Conservation (phyloP, 2,329 filamentous ascomycete genomes). For the Akanthomyces dipterigenus region DNA sequence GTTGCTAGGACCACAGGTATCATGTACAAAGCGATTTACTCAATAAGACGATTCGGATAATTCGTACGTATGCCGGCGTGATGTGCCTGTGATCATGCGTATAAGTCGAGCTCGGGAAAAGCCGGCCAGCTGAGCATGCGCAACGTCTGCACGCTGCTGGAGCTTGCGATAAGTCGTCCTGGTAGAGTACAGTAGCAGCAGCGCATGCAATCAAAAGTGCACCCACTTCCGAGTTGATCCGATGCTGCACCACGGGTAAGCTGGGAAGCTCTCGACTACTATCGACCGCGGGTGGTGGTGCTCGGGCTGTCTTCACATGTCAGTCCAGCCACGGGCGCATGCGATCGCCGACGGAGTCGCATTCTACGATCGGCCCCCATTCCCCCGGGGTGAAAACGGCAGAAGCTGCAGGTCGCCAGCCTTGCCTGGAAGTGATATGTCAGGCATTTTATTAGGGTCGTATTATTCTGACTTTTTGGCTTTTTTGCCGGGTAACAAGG, state of each 20-base stretch:
- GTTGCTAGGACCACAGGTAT: not conserved
- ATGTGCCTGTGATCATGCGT: not conserved
- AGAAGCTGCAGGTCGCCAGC: not conserved
- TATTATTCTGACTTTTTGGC: not conserved
- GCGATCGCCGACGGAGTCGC: not conserved
- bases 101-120: not conserved
- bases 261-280: not conserved
- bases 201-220: not conserved
- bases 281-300: not conserved
- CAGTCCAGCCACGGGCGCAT: not conserved
- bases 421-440: not conserved
- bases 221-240: slow-evolving; percentile 7
- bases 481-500: not conserved
- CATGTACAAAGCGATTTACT: not conserved
- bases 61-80: not conserved
- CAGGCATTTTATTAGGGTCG: not conserved
- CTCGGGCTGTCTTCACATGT: slow-evolving; percentile 2
- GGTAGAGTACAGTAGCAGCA: not conserved
- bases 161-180: not conserved
- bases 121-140: not conserved
- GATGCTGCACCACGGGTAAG: not conserved
- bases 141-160: not conserved
- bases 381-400: not conserved
- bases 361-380: not conserved
- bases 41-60: not conserved